Percentiles rank a stretch among this genome's conserved stretches.
phyloP scores from a whole-genome alignment of 768 basidiomycete genomes.

The Sarcodon aspratus region DNA sequence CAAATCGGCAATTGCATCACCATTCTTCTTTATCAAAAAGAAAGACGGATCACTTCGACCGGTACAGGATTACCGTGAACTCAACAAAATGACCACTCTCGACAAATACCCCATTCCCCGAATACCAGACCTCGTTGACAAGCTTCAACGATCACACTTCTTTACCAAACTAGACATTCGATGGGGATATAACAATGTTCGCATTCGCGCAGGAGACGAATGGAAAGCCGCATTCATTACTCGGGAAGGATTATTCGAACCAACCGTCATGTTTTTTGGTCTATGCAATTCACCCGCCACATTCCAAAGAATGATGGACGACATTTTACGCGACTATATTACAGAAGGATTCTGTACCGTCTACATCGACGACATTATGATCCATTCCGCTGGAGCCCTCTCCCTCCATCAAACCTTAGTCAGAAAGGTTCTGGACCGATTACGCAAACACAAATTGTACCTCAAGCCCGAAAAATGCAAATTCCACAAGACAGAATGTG shows the following conservation, averaged over 20 bases:
- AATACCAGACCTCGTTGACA: conserved; percentile 7
- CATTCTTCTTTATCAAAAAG: conserved; percentile 13
- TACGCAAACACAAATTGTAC: conserved; percentile 18
- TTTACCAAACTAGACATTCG: conserved; percentile 13
- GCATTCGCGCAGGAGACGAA: conserved; percentile 26
- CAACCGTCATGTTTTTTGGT: conserved; percentile 25
- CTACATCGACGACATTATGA: conserved; percentile 31
- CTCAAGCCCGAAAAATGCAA: conserved; percentile 25
- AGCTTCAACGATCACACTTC: conserved; percentile 6
- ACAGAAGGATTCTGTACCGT: conserved; percentile 19
- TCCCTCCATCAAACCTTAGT: conserved; percentile 12
- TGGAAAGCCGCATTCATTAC: conserved; percentile 28
- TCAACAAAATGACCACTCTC: conserved; percentile 8
- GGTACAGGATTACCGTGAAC: conserved; percentile 8
- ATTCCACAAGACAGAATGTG: conserved; percentile 15
- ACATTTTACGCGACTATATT: conserved; percentile 18
- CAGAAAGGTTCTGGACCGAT: conserved; percentile 9
- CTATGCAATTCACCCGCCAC: conserved; percentile 21
- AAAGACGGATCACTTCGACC: conserved; percentile 6
- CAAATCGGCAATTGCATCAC: conserved; percentile 2
- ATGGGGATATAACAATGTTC: conserved; percentile 19
- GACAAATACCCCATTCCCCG: conserved; percentile 9
- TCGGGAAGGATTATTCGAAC: conserved; percentile 24
- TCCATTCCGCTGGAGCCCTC: conserved; percentile 18
- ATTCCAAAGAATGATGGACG: conserved; percentile 20